These are phyloP conservation scores for Solanum peruvianum DNA, from an alignment of 257 asterid genomes.

Conservation along the genomic window DNA sequence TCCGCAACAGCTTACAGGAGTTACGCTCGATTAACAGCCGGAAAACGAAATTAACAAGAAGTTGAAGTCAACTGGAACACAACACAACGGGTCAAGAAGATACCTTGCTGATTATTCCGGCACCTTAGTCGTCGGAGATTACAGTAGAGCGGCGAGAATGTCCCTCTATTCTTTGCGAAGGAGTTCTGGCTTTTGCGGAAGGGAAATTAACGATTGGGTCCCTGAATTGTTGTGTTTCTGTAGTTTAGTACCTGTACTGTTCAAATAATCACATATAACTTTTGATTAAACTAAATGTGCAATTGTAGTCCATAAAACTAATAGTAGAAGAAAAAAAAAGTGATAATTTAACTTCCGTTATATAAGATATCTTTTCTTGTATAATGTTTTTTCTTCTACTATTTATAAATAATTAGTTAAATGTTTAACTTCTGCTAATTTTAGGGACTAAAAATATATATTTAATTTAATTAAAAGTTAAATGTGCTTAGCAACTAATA, in stretches of 20 bases:
- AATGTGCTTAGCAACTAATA: neutral
- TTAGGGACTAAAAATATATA: neutral
- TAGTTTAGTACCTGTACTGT: neutral
- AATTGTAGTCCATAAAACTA: neutral
- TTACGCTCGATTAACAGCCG: neutral
- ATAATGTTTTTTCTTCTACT: neutral
- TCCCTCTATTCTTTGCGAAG: neutral
- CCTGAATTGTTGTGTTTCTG: neutral
- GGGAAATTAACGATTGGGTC: neutral
- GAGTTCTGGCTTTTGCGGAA: neutral
- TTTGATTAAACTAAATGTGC: neutral
- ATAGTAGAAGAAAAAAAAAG: neutral
- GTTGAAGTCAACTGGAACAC: neutral
- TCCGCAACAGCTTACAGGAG: neutral
- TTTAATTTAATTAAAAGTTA: neutral
- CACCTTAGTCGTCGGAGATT: neutral
- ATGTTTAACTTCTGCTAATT: neutral
- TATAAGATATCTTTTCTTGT: neutral
- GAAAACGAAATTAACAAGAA: neutral
- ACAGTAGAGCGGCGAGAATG: neutral
- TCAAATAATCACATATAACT: neutral
- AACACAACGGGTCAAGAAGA: neutral
- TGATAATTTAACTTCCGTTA: neutral
- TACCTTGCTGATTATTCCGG: neutral
- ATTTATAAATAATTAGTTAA: neutral